Conservation (phyloP, 1,139 yeast species). For the Pneumocystis sp. region DNA sequence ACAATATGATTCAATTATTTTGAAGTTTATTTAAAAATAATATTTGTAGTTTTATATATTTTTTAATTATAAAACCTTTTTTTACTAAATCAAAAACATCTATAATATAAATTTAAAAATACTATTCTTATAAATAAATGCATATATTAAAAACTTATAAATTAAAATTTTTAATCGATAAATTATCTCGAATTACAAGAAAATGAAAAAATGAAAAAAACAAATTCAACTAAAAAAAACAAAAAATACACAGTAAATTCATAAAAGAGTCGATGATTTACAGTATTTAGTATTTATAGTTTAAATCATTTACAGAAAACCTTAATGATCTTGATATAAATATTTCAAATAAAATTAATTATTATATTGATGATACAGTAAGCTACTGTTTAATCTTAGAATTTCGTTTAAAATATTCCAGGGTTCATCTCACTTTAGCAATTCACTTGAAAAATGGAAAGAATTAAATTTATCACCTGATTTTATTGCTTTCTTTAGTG, state of each 20-base stretch:
- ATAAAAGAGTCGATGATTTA: not conserved
- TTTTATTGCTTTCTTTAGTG: conserved; percentile 49
- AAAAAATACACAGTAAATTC: not conserved
- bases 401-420: conserved; percentile 1
- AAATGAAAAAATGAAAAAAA: not conserved
- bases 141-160: not conserved
- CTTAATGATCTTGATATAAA: conserved; percentile 75
- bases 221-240: not conserved
- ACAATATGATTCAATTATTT: too few species aligned
- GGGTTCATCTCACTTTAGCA: conserved; percentile 48
- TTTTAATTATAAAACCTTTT: too few species aligned
- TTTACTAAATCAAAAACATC: too few species aligned
- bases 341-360: conserved; percentile 50
- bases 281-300: conserved; percentile 4
- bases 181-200: not conserved
- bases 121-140: not conserved
- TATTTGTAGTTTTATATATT: too few species aligned
- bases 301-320: conserved; percentile 35
- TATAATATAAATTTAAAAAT: too few species aligned
- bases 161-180: not conserved
- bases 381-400: conserved; percentile 9
- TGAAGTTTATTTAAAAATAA: too few species aligned
- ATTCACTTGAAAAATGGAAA: conserved; percentile 73
- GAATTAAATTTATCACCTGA: conserved; percentile 69
- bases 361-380: conserved; percentile 39